Percentiles rank a stretch among this genome's conserved stretches.
Evolutionary conservation across 202 grass and related monocot genomes (phyloP).

Genomic region (Carex sylvatica): DNA sequence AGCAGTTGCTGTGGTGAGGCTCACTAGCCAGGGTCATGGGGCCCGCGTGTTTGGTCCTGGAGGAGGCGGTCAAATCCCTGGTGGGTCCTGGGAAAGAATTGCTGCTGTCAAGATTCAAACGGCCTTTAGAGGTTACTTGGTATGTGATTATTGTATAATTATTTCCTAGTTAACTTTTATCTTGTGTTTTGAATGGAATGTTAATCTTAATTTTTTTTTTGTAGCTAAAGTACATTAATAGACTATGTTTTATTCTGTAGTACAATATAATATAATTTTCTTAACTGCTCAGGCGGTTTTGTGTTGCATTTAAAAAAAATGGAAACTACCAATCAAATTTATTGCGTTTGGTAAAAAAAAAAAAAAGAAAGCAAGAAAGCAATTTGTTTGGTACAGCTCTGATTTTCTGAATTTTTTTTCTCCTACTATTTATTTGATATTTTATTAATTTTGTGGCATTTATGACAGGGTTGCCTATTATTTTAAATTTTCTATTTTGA

Average conservation of each 20-base stretch:
- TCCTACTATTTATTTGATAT: not conserved
- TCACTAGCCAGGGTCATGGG: slow-evolving; percentile 56
- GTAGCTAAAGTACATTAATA: not conserved
- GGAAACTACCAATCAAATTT: not conserved
- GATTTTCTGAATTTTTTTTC: not conserved
- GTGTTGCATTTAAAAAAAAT: not conserved
- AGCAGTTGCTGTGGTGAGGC: slow-evolving; percentile 74
- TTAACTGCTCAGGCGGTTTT: not conserved
- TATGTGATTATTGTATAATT: slow-evolving; percentile 23
- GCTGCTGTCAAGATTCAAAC: slow-evolving; percentile 86
- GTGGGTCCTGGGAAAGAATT: not conserved
- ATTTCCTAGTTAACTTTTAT: not conserved
- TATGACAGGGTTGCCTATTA: not conserved
- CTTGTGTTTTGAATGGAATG: not conserved
- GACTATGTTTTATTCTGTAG: not conserved
- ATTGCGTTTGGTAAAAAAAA: not conserved
- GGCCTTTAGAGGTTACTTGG: slow-evolving; percentile 72
- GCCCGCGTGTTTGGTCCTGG: not conserved
- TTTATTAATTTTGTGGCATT: not conserved
- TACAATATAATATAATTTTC: not conserved
- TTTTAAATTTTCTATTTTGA: slow-evolving; percentile 11
- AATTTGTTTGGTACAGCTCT: not conserved
- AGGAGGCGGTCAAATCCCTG: not conserved
- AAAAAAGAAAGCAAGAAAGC: not conserved
- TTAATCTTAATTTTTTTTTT: not conserved